phyloP scores from a whole-genome alignment of 176 grass and related monocot genomes.

The Hsuehochloa calcarea region DNA sequence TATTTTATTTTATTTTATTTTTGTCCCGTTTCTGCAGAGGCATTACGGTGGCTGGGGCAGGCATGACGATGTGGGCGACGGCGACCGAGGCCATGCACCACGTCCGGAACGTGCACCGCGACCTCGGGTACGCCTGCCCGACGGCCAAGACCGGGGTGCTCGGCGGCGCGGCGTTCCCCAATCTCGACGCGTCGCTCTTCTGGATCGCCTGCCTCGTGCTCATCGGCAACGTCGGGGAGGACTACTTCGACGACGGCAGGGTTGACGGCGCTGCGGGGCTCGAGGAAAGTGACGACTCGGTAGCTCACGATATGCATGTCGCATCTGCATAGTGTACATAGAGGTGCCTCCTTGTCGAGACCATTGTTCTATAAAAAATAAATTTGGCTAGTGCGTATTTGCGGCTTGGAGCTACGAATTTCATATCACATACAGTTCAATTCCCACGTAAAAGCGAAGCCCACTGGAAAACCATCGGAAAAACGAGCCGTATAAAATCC shows the following conservation, averaged over 20 bases:
- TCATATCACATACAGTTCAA: too few relatives aligned
- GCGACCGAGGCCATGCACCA: constrained; percentile 43
- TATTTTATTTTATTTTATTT: too few relatives aligned
- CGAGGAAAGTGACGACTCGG: background rate
- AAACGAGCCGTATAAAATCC: background rate
- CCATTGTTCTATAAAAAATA: background rate
- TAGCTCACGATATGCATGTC: background rate
- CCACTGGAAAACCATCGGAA: too few relatives aligned
- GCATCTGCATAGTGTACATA: background rate
- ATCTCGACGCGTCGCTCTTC: constrained; percentile 62
- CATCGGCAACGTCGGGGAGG: constrained; percentile 45
- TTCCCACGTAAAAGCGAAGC: too few relatives aligned
- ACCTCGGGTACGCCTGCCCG: constrained; percentile 33
- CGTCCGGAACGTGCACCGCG: constrained; percentile 41
- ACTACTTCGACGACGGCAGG: constrained; percentile 26
- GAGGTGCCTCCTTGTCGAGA: background rate
- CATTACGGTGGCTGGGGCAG: constrained; percentile 29
- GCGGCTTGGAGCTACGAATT: accelerated
- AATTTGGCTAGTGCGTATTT: too few relatives aligned
- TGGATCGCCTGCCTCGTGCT: constrained; percentile 66
- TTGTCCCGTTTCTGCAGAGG: background rate
- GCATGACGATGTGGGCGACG: constrained; percentile 47
- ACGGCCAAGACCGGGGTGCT: constrained; percentile 58
- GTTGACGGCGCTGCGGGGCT: background rate
- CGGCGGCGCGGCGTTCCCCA: constrained; percentile 52